Base-by-base conservation (phyloP, 768 basidiomycete genomes). In the Rhodosporidiobolus sp. region DNA sequence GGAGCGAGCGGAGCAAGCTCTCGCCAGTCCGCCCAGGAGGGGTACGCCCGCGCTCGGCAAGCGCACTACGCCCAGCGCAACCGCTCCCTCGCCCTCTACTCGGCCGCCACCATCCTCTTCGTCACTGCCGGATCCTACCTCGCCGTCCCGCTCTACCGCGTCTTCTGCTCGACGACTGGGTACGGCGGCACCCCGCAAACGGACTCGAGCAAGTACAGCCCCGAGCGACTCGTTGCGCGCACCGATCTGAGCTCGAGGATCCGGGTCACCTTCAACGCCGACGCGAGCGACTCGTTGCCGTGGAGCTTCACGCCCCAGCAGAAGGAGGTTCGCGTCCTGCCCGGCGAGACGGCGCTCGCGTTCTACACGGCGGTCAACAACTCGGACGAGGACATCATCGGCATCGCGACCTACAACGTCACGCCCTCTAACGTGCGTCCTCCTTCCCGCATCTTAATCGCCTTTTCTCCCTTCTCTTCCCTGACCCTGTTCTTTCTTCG, bases 321-420 rank as follows among this genome's bases (percentile, higher is more conserved):
- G 77, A 90, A 89, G 80, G 89, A 85, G 74, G 92, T 99, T 45
- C 88, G 85, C 43, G 94, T 98, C 9, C 84, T 96, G 48, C 96
- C 93, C 1, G 96, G 96, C 19, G 96, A 99, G 84, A 93, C 94
- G 5, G 92, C 91, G 70, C 82, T 99, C 70, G 96, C 96, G 17
- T 99, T 99, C 80, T 99, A 98, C 81, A 92, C 86, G 59, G 95
- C 95, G 12, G 91, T 86, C 82, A 99, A 99, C 78, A 86, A 84
- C 59, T 89, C 90, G 17, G 83, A 87, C 59, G 84, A 89, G 75
- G 96, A 98, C 79, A 87, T 99, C 64, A 94, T 99, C 78, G 96
- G 96, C 2, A 98, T 99, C 80, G 95, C 94, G 46, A 98, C 96
- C 10, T 99, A 99, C 80, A 99, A 98, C 81, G 95, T 97, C 73